Percentiles rank a stretch among this genome's conserved stretches.
phyloP scores from a whole-genome alignment of 352 stramenopile genomes.

The Globisporangium yorkense region DNA sequence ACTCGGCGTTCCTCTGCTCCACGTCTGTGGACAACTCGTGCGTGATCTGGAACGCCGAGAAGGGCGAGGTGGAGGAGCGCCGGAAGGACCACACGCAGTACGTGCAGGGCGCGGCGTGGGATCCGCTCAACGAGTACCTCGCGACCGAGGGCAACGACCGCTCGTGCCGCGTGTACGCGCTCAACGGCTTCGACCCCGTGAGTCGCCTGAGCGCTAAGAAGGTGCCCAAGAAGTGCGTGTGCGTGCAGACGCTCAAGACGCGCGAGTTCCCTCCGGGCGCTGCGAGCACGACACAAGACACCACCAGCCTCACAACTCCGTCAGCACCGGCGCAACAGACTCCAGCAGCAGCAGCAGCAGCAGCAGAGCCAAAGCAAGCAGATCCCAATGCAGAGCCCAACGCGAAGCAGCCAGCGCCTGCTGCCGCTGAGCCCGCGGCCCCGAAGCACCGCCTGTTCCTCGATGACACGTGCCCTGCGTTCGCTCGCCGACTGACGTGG shows the following conservation, averaged over 20 bases:
- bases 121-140: slow-evolving; percentile 93
- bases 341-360: slow-evolving; percentile 2
- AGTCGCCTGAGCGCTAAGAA: slow-evolving; percentile 57
- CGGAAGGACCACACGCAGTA: slow-evolving; percentile 94
- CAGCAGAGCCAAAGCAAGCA: slow-evolving; percentile 3
- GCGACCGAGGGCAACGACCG: slow-evolving; percentile 93
- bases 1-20: slow-evolving; percentile 88
- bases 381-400: slow-evolving; percentile 5
- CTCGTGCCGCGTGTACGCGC: slow-evolving; percentile 90
- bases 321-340: background rate
- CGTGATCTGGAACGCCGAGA: slow-evolving; percentile 85
- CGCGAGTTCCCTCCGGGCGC: slow-evolving; percentile 38
- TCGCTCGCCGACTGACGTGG: slow-evolving; percentile 90
- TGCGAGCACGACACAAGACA: background rate
- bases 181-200: slow-evolving; percentile 53
- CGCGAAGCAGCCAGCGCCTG: slow-evolving; percentile 4
- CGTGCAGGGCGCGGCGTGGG: slow-evolving; percentile 94
- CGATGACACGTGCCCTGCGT: slow-evolving; percentile 93
- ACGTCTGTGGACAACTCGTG: slow-evolving; percentile 92
- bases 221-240: slow-evolving; percentile 60
- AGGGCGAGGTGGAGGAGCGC: slow-evolving; percentile 69
- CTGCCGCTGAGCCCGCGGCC: slow-evolving; percentile 2
- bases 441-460: slow-evolving; percentile 88
- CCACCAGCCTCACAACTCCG: background rate
- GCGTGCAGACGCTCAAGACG: slow-evolving; percentile 74